Conservation (phyloP, 345 rosid species). For the rapeseed (Brassica napus) region Da-Ae NC_063438.1:10676001-10676500, state of each 20-base stretch:
- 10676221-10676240: slow-evolving; percentile 62
- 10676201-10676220: slow-evolving; percentile 18
- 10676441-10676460: slow-evolving; percentile 87
- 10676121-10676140: slow-evolving; percentile 9
- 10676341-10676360: slow-evolving; percentile 66
- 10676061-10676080: too few species aligned
- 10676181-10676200: slow-evolving; percentile 15
- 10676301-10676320: slow-evolving; percentile 81
- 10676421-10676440: slow-evolving; percentile 87
- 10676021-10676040: too few species aligned
- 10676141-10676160: slow-evolving; percentile 32
- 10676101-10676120: slow-evolving; percentile 31
- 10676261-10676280: slow-evolving; percentile 80
- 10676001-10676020: too few species aligned
- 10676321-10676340: slow-evolving; percentile 68
- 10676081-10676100: slow-evolving; percentile 1
- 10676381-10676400: slow-evolving; percentile 88
- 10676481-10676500: slow-evolving; percentile 53
- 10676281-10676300: slow-evolving; percentile 92
- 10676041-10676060: too few species aligned
- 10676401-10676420: slow-evolving; percentile 76
- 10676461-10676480: slow-evolving; percentile 74
- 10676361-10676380: slow-evolving; percentile 95
- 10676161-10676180: slow-evolving; percentile 5
- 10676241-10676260: slow-evolving; percentile 86